Percentiles rank a stretch among this genome's conserved stretches.
Evolutionary conservation across 2,329 filamentous ascomycete genomes (phyloP).

Genomic region (Microsporum canis): DNA sequence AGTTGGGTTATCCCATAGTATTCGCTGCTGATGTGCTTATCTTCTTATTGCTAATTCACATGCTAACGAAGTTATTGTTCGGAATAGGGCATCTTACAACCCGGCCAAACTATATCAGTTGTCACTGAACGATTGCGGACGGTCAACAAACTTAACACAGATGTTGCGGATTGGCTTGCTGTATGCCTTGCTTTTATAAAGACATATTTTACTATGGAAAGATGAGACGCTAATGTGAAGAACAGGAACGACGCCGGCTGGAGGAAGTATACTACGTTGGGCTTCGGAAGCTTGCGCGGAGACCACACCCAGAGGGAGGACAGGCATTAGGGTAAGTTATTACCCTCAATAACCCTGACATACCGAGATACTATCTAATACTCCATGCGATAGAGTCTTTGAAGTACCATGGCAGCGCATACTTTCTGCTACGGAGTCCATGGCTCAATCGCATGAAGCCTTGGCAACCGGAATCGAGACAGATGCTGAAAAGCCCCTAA

Average conservation of each 20-base stretch:
- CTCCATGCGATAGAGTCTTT: constrained; percentile 56
- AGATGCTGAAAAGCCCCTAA: constrained; percentile 76
- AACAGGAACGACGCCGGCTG: constrained; percentile 77
- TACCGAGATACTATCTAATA: constrained; percentile 3
- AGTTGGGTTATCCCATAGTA: constrained; percentile 28
- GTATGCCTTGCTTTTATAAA: constrained; percentile 41
- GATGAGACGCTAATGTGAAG: constrained; percentile 7
- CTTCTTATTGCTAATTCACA: neutral
- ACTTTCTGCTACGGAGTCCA: constrained; percentile 62
- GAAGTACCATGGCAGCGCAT: constrained; percentile 84
- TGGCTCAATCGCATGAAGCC: constrained; percentile 72
- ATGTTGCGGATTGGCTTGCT: constrained; percentile 95
- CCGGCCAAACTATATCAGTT: constrained; percentile 65
- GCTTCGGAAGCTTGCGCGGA: constrained; percentile 67
- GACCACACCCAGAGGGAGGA: constrained; percentile 60
- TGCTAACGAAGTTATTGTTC: neutral
- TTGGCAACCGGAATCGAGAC: constrained; percentile 73
- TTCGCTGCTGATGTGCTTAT: neutral
- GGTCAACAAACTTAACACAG: constrained; percentile 72
- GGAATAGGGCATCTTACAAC: constrained; percentile 63
- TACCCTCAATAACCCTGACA: neutral
- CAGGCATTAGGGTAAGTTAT: constrained; percentile 72
- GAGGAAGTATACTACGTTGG: constrained; percentile 82
- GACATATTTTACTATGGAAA: neutral
- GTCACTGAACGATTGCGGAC: constrained; percentile 80